A percentile compares a stretch with the other conserved stretches of the same genome.
These are phyloP conservation scores for Yamadazyma mexicana DNA, from an alignment of 1,139 yeast species.

Conservation along the genomic window DNA sequence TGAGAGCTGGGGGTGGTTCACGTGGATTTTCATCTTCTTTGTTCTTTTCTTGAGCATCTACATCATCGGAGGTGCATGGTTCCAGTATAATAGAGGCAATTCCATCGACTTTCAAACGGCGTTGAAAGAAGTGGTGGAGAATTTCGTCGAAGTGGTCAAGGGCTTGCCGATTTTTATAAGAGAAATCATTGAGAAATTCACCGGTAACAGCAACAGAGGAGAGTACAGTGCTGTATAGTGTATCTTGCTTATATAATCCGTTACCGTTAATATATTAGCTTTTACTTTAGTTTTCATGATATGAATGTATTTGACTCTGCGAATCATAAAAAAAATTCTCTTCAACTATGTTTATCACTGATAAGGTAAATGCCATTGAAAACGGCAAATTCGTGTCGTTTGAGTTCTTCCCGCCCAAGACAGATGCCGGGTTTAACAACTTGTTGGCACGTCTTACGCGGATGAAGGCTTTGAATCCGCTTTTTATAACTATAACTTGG, in stretches of 20 bases:
- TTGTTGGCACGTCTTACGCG: conserved; percentile 82
- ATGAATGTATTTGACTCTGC: background rate
- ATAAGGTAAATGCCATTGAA: conserved; percentile 50
- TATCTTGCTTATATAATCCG: background rate
- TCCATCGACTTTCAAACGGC: conserved; percentile 54
- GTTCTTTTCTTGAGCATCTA: conserved; percentile 70
- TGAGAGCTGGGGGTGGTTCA: conserved; percentile 74
- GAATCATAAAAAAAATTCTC: conserved; percentile 1
- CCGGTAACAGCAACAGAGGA: conserved; percentile 72
- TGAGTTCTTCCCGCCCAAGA: conserved; percentile 97
- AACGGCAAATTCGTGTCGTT: conserved; percentile 69
- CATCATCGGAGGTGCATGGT: conserved; percentile 79
- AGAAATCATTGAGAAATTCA: conserved; percentile 69
- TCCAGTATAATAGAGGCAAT: conserved; percentile 57
- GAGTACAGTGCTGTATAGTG: conserved; percentile 86
- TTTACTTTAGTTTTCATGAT: too few species aligned
- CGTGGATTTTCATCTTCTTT: conserved; percentile 69
- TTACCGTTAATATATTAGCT: too few species aligned
- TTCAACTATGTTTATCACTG: conserved; percentile 23
- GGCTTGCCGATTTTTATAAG: conserved; percentile 71
- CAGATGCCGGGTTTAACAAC: conserved; percentile 83
- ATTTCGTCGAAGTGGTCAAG: conserved; percentile 54
- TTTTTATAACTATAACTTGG: conserved; percentile 94
- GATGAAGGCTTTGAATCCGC: conserved; percentile 84
- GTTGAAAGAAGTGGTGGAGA: conserved; percentile 71